phyloP scores from a whole-genome alignment of 768 basidiomycete species.

The Amanita muscaria region DNA sequence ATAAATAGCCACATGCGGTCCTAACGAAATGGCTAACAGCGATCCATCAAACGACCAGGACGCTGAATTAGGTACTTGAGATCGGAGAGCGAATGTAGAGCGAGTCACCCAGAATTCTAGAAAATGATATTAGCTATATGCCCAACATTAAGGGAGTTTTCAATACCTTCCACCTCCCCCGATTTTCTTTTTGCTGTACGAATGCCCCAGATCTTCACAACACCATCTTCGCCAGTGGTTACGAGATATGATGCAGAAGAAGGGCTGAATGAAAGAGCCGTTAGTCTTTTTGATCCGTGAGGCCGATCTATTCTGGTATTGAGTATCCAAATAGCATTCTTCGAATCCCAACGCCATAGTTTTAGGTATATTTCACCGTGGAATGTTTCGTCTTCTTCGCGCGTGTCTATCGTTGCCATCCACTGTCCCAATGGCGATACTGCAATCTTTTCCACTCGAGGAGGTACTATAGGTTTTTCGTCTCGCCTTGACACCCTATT shows the following conservation, averaged over 20 bases:
- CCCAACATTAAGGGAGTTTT: background rate
- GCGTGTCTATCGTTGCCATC: slow-evolving; percentile 85
- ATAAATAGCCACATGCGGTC: slow-evolving; percentile 62
- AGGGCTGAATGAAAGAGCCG: slow-evolving; percentile 64
- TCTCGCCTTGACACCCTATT: slow-evolving; percentile 83
- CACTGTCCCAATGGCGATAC: slow-evolving; percentile 69
- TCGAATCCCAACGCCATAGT: slow-evolving; percentile 80
- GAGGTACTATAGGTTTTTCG: slow-evolving; percentile 65
- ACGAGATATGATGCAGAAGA: slow-evolving; percentile 40
- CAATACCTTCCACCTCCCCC: slow-evolving; percentile 41
- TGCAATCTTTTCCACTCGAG: slow-evolving; percentile 61
- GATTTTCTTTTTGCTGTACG: slow-evolving; percentile 36
- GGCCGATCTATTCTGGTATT: slow-evolving; percentile 88
- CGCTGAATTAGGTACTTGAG: slow-evolving; percentile 52
- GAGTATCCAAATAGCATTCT: slow-evolving; percentile 54
- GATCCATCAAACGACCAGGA: slow-evolving; percentile 86
- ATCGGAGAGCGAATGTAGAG: slow-evolving; percentile 61
- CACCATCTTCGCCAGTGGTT: slow-evolving; percentile 68
- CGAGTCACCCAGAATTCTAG: slow-evolving; percentile 78
- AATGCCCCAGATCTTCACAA: slow-evolving; percentile 76
- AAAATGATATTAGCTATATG: slow-evolving; percentile 4
- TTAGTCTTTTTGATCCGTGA: slow-evolving; percentile 60
- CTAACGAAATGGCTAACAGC: slow-evolving; percentile 67
- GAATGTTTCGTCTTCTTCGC: slow-evolving; percentile 58
- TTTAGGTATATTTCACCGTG: slow-evolving; percentile 74